Percentiles rank a stretch among this genome's conserved stretches.
These are phyloP conservation scores for Micractinium conductrix DNA, from an alignment of 139 green algal species.

Conservation along the genomic window DNA sequence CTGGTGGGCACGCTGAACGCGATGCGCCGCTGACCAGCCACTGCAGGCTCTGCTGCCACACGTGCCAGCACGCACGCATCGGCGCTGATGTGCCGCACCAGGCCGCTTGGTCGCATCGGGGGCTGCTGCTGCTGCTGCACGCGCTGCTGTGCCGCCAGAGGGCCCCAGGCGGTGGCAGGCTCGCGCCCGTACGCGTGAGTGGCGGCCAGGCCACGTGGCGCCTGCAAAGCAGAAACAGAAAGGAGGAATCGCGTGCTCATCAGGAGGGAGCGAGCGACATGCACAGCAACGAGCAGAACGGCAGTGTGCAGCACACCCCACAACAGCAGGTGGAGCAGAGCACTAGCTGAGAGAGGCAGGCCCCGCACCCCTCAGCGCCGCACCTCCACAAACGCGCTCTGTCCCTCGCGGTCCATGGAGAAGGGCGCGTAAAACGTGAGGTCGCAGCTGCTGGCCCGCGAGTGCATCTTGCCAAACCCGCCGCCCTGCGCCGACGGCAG, in stretches of 20 bases:
- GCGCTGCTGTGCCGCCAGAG: constrained; percentile 12
- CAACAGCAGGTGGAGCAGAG: background rate
- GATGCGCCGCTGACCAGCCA: too few species aligned
- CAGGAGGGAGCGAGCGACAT: background rate
- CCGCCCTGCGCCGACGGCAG: background rate
- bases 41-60: constrained; percentile 1
- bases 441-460: constrained; percentile 13
- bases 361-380: too few species aligned
- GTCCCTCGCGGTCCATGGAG: background rate
- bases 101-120: background rate
- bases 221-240: background rate
- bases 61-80: background rate
- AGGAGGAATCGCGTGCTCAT: background rate
- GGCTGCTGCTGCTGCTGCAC: background rate
- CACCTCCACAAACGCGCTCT: background rate
- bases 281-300: background rate
- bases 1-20: background rate
- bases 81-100: background rate
- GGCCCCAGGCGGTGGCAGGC: background rate
- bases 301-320: background rate
- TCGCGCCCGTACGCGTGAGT: background rate
- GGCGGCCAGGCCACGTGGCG: background rate
- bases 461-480: constrained; percentile 13
- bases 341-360: too few species aligned
- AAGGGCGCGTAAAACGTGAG: constrained; percentile 28